These are phyloP conservation scores for Citrus sp. DNA, from an alignment of 345 rosid genomes.

Conservation along the genomic window DNA sequence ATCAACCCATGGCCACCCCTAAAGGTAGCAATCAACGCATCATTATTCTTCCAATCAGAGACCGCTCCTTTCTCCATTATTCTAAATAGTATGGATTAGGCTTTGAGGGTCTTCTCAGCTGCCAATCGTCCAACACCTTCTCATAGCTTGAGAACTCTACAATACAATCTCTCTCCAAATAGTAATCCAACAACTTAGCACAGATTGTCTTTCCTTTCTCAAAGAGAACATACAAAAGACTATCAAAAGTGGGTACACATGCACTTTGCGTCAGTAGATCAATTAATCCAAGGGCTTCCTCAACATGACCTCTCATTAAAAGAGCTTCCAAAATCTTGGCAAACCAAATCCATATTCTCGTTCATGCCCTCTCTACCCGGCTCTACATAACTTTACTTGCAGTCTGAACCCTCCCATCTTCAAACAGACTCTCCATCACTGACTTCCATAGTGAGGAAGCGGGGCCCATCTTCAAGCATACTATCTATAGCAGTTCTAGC, in stretches of 20 bases:
- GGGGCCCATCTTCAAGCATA: conserved; percentile 81
- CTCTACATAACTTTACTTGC: conserved; percentile 85
- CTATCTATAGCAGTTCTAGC: conserved; percentile 79
- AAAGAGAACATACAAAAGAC: conserved; percentile 53
- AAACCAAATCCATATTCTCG: conserved; percentile 76
- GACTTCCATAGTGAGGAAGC: conserved; percentile 65
- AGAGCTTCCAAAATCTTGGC: conserved; percentile 78
- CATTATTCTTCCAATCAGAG: conserved; percentile 63
- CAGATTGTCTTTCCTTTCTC: conserved; percentile 88
- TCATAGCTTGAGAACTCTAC: conserved; percentile 63
- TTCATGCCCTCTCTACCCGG: conserved; percentile 72
- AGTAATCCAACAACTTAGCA: conserved; percentile 69
- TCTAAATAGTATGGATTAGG: conserved; percentile 77
- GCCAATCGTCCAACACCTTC: conserved; percentile 71
- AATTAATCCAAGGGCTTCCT: conserved; percentile 82
- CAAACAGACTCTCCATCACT: conserved; percentile 74
- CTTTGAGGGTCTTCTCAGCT: conserved; percentile 82
- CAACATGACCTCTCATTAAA: conserved; percentile 79
- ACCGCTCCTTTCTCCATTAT: conserved; percentile 70
- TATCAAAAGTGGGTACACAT: conserved; percentile 48
- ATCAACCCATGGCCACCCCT: too few relatives aligned
- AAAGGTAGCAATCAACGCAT: conserved; percentile 52
- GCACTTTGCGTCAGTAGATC: conserved; percentile 66
- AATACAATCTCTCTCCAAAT: conserved; percentile 61
- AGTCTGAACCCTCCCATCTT: conserved; percentile 81